These are phyloP conservation scores for Cylindrotheca closterium DNA, from an alignment of 108 stramenopile species.

Conservation along the genomic window DNA sequence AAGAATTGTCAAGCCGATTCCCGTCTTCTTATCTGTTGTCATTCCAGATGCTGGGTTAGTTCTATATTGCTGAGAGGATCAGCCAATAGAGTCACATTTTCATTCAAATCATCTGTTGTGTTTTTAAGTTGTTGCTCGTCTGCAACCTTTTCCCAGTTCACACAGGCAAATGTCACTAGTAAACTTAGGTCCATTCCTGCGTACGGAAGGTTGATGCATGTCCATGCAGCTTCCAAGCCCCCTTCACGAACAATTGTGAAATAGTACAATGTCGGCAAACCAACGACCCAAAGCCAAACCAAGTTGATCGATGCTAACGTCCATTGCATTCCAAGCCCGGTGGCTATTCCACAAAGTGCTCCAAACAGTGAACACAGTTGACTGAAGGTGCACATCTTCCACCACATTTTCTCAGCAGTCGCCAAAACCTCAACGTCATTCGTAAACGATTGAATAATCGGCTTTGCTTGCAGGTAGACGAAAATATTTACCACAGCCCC, in stretches of 20 bases:
- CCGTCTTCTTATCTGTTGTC: conserved; percentile 63
- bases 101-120: too few relatives aligned
- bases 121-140: too few relatives aligned
- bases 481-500: conserved; percentile 7
- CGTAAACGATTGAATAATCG: conserved; percentile 24
- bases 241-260: conserved; percentile 7
- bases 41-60: conserved; percentile 26
- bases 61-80: too few relatives aligned
- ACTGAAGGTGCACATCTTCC: conserved; percentile 15
- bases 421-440: conserved; percentile 16
- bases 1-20: conserved; percentile 59
- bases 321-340: conserved; percentile 46
- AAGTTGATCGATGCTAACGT: conserved; percentile 28
- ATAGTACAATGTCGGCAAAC: conserved; percentile 31
- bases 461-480: conserved; percentile 12
- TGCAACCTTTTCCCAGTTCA: conserved; percentile 36
- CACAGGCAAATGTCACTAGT: conserved; percentile 12
- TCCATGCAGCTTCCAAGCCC: conserved; percentile 35
- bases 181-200: conserved; percentile 24
- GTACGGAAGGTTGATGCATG: conserved; percentile 42
- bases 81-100: too few relatives aligned
- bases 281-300: conserved; percentile 34
- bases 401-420: conserved; percentile 29
- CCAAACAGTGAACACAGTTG: conserved; percentile 11
- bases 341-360: conserved; percentile 20